These are phyloP conservation scores for Saccharomyces jurei DNA, from an alignment of 805 yeast genomes.

Conservation along the genomic window DNA sequence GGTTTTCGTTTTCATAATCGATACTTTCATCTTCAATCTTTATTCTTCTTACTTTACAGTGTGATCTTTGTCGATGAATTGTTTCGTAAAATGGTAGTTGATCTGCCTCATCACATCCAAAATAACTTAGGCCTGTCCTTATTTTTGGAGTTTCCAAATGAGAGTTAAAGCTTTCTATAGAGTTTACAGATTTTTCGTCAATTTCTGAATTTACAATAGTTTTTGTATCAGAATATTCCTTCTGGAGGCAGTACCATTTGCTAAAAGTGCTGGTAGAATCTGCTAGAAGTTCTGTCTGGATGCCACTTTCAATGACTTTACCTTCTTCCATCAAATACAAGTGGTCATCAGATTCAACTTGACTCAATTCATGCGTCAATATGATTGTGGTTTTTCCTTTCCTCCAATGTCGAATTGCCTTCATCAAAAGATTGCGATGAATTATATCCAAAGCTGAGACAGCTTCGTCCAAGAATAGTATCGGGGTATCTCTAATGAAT, in stretches of 20 bases:
- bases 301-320: conserved; percentile 38
- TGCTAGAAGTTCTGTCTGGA: conserved; percentile 28
- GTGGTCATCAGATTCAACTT: conserved; percentile 48
- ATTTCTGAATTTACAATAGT: conserved; percentile 5
- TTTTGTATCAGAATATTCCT: conserved; percentile 7
- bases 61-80: neutral
- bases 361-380: conserved; percentile 67
- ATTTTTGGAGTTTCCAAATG: conserved; percentile 6
- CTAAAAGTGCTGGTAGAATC: conserved; percentile 7
- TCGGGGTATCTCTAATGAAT: conserved; percentile 57
- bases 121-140: neutral
- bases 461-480: conserved; percentile 79
- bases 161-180: conserved; percentile 5
- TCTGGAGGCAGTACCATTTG: conserved; percentile 7
- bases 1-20: neutral
- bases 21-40: neutral
- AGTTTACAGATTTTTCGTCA: conserved; percentile 3
- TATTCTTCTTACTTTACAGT: neutral
- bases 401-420: conserved; percentile 52
- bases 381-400: conserved; percentile 64
- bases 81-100: neutral
- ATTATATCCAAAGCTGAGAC: conserved; percentile 67
- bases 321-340: conserved; percentile 60
- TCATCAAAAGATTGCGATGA: conserved; percentile 40
- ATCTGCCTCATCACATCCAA: neutral